phyloP scores from a whole-genome alignment of 2,329 filamentous ascomycete genomes.

The Cladosporium colombiae region DNA sequence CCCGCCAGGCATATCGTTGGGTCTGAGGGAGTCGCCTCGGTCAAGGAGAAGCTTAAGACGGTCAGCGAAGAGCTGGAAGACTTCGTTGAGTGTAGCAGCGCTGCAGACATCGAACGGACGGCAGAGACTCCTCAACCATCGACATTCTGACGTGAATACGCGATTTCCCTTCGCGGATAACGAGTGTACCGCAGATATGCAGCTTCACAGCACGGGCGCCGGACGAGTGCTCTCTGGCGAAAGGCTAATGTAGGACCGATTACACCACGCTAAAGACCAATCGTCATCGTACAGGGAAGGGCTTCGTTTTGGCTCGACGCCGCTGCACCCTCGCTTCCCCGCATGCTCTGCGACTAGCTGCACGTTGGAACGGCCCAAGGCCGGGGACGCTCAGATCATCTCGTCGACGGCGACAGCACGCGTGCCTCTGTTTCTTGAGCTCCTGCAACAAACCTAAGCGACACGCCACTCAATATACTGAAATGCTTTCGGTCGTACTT shows the following conservation, averaged over 20 bases:
- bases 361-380: not conserved
- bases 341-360: slow-evolving; percentile 10
- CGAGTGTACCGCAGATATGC: not conserved
- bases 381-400: not conserved
- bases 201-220: not conserved
- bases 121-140: slow-evolving; percentile 15
- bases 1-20: slow-evolving; percentile 93
- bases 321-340: slow-evolving; percentile 9
- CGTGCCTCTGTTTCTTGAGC: not conserved
- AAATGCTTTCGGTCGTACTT: slow-evolving; percentile 9
- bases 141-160: slow-evolving; percentile 3
- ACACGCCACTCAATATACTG: not conserved
- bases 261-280: slow-evolving; percentile 3
- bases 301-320: slow-evolving; percentile 10
- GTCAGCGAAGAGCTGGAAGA: slow-evolving; percentile 96
- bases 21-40: slow-evolving; percentile 79
- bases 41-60: slow-evolving; percentile 95
- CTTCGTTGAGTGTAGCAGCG: slow-evolving; percentile 85
- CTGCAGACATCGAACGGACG: slow-evolving; percentile 66
- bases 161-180: not conserved
- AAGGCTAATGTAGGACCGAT: slow-evolving; percentile 17
- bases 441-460: slow-evolving; percentile 11
- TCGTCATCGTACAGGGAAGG: slow-evolving; percentile 3
- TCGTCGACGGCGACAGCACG: not conserved
- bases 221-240: not conserved